A percentile compares a stretch with the other conserved stretches of the same genome.
Conservation (phyloP, 768 basidiomycete genomes). For the Macrocybe gigantea region DNA sequence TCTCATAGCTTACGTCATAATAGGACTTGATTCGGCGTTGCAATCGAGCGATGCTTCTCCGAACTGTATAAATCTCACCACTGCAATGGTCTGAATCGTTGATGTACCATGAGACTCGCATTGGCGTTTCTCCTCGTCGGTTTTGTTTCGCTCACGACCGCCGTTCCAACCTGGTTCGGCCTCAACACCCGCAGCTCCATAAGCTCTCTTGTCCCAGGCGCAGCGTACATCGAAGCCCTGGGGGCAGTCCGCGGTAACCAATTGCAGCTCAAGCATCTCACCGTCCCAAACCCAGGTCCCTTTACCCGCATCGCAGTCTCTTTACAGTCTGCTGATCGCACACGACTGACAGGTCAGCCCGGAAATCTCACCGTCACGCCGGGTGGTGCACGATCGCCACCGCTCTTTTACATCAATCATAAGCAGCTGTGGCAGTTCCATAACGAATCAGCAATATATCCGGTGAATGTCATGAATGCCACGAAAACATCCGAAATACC, state of each 20-base stretch:
- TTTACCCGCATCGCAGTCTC: not conserved
- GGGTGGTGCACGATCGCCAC: constrained; percentile 23
- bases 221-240: constrained; percentile 34
- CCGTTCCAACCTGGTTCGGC: constrained; percentile 40
- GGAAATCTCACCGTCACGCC: constrained; percentile 42
- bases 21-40: too few species aligned
- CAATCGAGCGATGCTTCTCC: not conserved
- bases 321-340: not conserved
- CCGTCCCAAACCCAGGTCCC: constrained; percentile 25
- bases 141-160: constrained; percentile 16
- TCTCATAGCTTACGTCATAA: too few species aligned
- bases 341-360: constrained; percentile 28
- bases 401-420: constrained; percentile 49
- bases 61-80: constrained; percentile 2
- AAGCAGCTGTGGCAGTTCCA: constrained; percentile 46
- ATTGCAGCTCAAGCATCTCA: constrained; percentile 22
- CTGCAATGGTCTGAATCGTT: not conserved
- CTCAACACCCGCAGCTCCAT: constrained; percentile 28
- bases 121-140: constrained; percentile 15
- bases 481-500: constrained; percentile 37
- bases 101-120: constrained; percentile 4
- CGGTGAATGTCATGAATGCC: constrained; percentile 48
- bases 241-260: constrained; percentile 16
- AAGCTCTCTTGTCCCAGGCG: constrained; percentile 33
- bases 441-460: constrained; percentile 51